A percentile compares a stretch with the other conserved stretches of the same genome.
Conservation (phyloP, 2,329 filamentous ascomycete genomes). For the Paracoccidioides brasiliensis region DNA sequence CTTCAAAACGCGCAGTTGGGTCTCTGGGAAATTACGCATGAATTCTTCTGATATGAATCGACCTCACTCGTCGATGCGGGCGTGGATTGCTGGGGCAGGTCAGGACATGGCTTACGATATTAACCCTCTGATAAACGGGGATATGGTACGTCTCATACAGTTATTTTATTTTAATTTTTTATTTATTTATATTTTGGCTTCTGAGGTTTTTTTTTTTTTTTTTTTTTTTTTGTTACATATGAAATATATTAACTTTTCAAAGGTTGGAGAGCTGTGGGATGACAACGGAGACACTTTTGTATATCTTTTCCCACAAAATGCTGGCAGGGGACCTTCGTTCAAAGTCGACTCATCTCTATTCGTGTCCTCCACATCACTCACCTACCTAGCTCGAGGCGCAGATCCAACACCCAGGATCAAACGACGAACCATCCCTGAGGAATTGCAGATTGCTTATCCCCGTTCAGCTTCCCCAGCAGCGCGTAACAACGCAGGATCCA, state of each 20-base stretch:
- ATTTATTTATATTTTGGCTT: background rate
- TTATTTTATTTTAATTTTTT: background rate
- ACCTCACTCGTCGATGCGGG: conserved; percentile 26
- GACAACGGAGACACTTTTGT: conserved; percentile 49
- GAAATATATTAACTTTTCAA: background rate
- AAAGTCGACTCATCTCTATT: conserved; percentile 47
- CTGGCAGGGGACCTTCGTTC: conserved; percentile 47
- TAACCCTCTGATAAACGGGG: conserved; percentile 36
- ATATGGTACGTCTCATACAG: conserved; percentile 32
- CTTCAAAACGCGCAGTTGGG: conserved; percentile 32
- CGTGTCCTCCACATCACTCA: conserved; percentile 43
- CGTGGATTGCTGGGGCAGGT: conserved; percentile 48
- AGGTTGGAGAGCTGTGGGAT: conserved; percentile 45
- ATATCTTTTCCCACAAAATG: conserved; percentile 47
- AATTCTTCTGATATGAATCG: conserved; percentile 21
- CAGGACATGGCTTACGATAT: conserved; percentile 46
- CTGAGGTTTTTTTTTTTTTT: background rate
- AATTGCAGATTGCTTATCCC: conserved; percentile 19
- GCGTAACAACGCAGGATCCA: conserved; percentile 16
- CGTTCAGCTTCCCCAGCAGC: conserved; percentile 15
- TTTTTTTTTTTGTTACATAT: background rate
- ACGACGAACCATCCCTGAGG: conserved; percentile 9
- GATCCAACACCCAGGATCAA: conserved; percentile 32
- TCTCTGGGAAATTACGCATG: conserved; percentile 27
- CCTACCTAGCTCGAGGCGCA: conserved; percentile 40